Evolutionary conservation across 2,329 filamentous ascomycete genomes (phyloP).

Genomic region (Colletotrichum eremochloae): DNA sequence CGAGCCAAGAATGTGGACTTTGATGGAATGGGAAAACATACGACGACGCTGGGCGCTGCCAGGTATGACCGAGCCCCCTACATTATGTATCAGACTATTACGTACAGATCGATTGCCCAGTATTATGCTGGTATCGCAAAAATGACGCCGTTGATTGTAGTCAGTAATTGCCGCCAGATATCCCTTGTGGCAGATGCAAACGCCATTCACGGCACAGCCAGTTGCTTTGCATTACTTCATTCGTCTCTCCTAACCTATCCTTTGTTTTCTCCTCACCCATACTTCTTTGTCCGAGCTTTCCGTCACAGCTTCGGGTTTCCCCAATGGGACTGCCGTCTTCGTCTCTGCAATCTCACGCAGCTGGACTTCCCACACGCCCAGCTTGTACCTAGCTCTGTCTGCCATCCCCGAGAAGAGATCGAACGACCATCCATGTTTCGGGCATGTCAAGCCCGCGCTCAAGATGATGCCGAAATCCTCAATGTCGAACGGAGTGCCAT

Average conservation of each 20-base stretch:
- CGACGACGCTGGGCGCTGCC: too few species aligned
- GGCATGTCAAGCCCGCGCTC: conserved; percentile 74
- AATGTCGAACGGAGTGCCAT: conserved; percentile 75
- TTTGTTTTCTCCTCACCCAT: conserved; percentile 60
- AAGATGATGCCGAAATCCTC: conserved; percentile 77
- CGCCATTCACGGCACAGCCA: background rate
- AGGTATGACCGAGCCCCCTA: too few species aligned
- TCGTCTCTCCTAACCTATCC: conserved; percentile 48
- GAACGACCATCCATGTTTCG: conserved; percentile 80
- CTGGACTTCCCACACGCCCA: conserved; percentile 75
- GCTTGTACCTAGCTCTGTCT: conserved; percentile 72
- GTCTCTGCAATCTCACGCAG: conserved; percentile 52
- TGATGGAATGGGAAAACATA: too few species aligned
- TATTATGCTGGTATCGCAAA: too few species aligned
- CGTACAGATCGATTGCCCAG: too few species aligned
- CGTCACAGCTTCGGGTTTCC: background rate
- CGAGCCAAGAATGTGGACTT: too few species aligned
- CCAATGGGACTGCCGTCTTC: accelerated
- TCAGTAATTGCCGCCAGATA: background rate
- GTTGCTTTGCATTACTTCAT: background rate
- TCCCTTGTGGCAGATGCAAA: background rate
- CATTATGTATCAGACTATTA: too few species aligned
- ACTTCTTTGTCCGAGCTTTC: conserved; percentile 51
- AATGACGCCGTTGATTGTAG: background rate
- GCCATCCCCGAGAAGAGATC: conserved; percentile 73